Percentiles rank a stretch among this genome's conserved stretches.
Evolutionary conservation across 139 green algal genomes (phyloP).

Genomic region (Desmodesmus armatus): DNA sequence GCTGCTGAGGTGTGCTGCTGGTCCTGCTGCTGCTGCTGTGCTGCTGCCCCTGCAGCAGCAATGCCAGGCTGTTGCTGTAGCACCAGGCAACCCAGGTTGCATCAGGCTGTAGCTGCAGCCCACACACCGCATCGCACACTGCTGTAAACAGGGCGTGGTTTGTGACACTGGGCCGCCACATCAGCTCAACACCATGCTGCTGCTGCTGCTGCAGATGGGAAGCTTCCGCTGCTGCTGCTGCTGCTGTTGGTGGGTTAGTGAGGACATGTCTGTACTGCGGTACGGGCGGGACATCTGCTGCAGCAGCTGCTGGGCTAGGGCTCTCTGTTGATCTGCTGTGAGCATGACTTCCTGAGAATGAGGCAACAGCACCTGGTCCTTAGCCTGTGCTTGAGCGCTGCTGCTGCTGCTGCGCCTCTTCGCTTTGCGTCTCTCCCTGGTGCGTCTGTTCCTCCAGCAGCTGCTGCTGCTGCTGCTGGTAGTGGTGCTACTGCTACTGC

Average conservation of each 20-base stretch:
- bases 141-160: neutral
- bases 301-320: constrained; percentile 3
- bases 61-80: neutral
- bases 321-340: neutral
- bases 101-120: constrained; percentile 8
- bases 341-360: no score
- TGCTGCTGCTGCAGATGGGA: neutral
- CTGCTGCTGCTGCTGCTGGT: constrained; percentile 13
- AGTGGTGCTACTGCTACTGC: neutral
- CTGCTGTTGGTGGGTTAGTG: neutral
- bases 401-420: neutral
- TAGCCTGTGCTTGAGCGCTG: no score
- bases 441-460: neutral
- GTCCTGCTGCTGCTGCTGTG: constrained; percentile 3
- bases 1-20: neutral
- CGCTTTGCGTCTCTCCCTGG: neutral
- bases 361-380: no score
- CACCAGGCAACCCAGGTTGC: neutral
- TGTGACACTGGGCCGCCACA: neutral
- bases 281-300: neutral
- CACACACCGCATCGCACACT: neutral
- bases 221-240: neutral
- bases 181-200: neutral
- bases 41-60: neutral
- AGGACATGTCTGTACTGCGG: neutral